phyloP scores from a whole-genome alignment of 129 eudicot species.

The Flaveria ramosissima region DNA sequence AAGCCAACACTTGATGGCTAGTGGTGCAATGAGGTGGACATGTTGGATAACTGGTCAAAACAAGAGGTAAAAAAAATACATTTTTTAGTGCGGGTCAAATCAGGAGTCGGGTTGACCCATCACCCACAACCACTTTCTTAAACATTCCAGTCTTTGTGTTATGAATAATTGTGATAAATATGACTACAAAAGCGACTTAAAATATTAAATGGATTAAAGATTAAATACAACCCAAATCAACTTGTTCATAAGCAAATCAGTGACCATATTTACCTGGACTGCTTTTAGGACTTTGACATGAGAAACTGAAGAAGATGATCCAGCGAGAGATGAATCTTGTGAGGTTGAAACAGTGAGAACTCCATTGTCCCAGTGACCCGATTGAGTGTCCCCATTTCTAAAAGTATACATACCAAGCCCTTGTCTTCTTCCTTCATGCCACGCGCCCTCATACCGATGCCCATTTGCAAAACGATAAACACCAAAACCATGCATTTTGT shows the following conservation, averaged over 20 bases:
- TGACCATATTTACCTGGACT: conserved; percentile 59
- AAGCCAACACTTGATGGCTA: no score
- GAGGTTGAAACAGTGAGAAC: conserved; percentile 55
- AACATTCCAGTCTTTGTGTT: neutral
- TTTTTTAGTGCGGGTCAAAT: no score
- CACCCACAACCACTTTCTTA: neutral
- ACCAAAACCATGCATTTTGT: conserved; percentile 85
- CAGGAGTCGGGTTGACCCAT: neutral
- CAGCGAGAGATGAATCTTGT: conserved; percentile 44
- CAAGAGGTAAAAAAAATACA: neutral
- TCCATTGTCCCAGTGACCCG: conserved; percentile 83
- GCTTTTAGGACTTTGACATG: conserved; percentile 64
- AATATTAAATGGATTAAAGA: neutral
- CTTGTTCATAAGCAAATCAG: neutral
- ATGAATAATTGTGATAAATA: neutral
- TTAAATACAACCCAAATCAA: neutral
- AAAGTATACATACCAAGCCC: conserved; percentile 88
- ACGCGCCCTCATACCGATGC: conserved; percentile 80
- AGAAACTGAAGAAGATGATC: conserved; percentile 35
- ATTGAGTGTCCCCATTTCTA: conserved; percentile 68
- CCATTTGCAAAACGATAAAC: conserved; percentile 86
- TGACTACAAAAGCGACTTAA: neutral
- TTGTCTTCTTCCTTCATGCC: conserved; percentile 96
- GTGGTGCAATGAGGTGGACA: neutral
- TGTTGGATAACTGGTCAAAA: neutral